phyloP scores from a whole-genome alignment of 257 asterid species.

The Petunia secreta region DNA sequence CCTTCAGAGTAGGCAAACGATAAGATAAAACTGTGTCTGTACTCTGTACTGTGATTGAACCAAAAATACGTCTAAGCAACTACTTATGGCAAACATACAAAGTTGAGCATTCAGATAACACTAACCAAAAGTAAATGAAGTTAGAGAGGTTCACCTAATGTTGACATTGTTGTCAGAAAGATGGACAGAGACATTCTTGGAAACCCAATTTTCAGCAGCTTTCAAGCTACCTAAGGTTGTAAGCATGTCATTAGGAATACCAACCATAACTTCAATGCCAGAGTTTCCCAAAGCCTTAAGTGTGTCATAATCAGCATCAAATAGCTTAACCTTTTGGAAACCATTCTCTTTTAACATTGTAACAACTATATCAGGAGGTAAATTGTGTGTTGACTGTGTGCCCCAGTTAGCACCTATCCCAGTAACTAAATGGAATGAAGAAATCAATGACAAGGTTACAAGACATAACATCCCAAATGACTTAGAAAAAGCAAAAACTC shows the following conservation, averaged over 20 bases:
- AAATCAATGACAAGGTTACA: constrained; percentile 27
- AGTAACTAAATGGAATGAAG: constrained; percentile 32
- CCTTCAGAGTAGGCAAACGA: no score
- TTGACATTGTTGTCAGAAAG: constrained; percentile 52
- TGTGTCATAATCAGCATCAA: constrained; percentile 74
- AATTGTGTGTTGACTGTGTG: constrained; percentile 60
- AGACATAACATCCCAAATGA: constrained; percentile 14
- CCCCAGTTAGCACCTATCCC: constrained; percentile 95
- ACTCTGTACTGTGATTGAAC: not conserved
- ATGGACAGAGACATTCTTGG: constrained; percentile 63
- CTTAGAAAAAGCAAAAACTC: constrained; percentile 1
- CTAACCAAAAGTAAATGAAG: not conserved
- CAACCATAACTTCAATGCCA: constrained; percentile 85
- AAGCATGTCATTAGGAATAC: constrained; percentile 89
- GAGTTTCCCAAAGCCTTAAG: constrained; percentile 64
- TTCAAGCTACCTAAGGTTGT: constrained; percentile 52
- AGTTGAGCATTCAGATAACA: not conserved
- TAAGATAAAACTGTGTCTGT: no score
- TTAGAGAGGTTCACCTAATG: constrained; percentile 53
- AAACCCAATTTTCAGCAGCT: constrained; percentile 80
- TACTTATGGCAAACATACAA: not conserved
- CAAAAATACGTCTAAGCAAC: not conserved
- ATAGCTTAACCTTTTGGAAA: constrained; percentile 77
- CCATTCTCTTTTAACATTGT: constrained; percentile 74
- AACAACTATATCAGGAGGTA: constrained; percentile 70